Evolutionary conservation across 106 monocot genomes (phyloP).

Genomic region (Dendrobium chrysotoxum): DNA sequence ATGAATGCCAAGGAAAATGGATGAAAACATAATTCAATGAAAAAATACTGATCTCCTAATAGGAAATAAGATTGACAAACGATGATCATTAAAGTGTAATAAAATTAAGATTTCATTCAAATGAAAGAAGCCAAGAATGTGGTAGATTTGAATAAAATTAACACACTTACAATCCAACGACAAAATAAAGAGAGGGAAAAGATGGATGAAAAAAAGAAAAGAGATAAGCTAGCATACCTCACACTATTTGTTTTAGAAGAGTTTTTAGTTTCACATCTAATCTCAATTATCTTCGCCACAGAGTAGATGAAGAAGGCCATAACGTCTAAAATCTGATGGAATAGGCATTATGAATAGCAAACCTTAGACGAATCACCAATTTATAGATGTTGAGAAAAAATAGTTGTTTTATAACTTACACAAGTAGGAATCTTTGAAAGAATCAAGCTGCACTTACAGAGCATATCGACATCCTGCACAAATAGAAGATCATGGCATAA

Average conservation of each 20-base stretch:
- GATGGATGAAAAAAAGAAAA: background rate
- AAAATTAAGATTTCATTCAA: background rate
- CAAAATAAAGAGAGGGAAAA: background rate
- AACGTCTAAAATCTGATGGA: background rate
- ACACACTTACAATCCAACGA: background rate
- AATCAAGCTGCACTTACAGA: background rate
- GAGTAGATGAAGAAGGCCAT: background rate
- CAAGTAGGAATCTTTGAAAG: too few relatives aligned
- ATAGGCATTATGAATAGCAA: background rate
- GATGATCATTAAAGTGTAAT: background rate
- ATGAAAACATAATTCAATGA: background rate
- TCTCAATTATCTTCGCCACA: background rate
- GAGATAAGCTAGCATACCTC: background rate
- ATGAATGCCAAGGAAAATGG: background rate
- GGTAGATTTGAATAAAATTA: background rate
- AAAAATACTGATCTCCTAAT: background rate
- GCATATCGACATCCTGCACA: background rate
- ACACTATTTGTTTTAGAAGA: background rate
- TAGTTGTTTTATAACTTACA: too few relatives aligned
- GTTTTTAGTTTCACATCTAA: background rate
- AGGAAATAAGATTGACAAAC: background rate
- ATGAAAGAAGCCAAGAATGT: background rate
- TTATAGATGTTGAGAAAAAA: background rate
- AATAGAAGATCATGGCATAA: background rate
- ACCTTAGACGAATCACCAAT: background rate